These are phyloP conservation scores for Leccinum fibrillosum DNA, from an alignment of 768 basidiomycete genomes.

Conservation along the genomic window DNA sequence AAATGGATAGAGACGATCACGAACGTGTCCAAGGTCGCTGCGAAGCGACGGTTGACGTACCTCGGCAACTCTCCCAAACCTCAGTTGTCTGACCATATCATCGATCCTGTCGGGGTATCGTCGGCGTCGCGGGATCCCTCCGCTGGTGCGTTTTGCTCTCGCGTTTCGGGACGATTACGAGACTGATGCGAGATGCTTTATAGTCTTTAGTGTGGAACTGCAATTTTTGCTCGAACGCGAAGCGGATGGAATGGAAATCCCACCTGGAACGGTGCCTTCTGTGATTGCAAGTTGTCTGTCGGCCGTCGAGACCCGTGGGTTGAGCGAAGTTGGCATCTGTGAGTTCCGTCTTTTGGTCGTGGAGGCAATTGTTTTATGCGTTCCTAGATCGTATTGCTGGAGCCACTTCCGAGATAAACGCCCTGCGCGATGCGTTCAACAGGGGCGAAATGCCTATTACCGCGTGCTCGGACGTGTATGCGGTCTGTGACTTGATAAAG, in stretches of 20 bases:
- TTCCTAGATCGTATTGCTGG: slow-evolving; percentile 77
- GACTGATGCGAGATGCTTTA: slow-evolving; percentile 4
- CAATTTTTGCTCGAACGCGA: slow-evolving; percentile 69
- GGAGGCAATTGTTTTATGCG: neutral
- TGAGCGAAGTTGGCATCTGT: slow-evolving; percentile 85
- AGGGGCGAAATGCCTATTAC: slow-evolving; percentile 64
- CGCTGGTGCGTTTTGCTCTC: slow-evolving; percentile 52
- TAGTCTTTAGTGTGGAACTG: slow-evolving; percentile 77
- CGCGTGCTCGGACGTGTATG: slow-evolving; percentile 68
- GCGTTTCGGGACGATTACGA: neutral
- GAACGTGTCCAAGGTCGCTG: slow-evolving; percentile 66
- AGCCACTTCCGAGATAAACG: slow-evolving; percentile 63
- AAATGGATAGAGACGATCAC: slow-evolving; percentile 78
- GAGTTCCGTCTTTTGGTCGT: slow-evolving; percentile 28
- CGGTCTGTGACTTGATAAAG: slow-evolving; percentile 80
- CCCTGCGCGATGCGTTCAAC: slow-evolving; percentile 73
- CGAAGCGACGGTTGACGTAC: slow-evolving; percentile 78
- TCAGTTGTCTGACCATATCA: slow-evolving; percentile 69
- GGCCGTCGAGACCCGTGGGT: slow-evolving; percentile 72
- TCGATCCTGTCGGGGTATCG: slow-evolving; percentile 46
- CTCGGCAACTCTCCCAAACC: slow-evolving; percentile 74
- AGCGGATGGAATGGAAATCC: slow-evolving; percentile 43
- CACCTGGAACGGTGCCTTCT: slow-evolving; percentile 58
- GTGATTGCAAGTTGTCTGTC: slow-evolving; percentile 62
- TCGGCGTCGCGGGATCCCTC: slow-evolving; percentile 65